Conservation (phyloP, 2,329 filamentous ascomycete genomes). For the Hirsutella minnesotensis region DNA sequence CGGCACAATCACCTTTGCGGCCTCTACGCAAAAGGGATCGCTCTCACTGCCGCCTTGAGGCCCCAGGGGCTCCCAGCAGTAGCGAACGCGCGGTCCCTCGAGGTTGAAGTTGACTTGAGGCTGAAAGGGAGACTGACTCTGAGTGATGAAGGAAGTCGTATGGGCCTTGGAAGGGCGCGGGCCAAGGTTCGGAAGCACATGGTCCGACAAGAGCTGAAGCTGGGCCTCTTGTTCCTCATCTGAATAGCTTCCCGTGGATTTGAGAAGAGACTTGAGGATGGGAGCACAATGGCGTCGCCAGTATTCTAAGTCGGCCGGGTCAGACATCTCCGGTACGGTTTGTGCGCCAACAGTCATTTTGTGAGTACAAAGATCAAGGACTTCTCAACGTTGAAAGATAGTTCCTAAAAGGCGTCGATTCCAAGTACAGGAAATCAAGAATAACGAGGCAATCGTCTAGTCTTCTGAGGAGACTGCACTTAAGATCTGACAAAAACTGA, state of each 20-base stretch:
- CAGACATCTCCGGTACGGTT: neutral
- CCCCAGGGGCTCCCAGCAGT: slow-evolving; percentile 7
- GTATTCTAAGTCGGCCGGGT: slow-evolving; percentile 1
- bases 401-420: too few species aligned
- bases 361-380: too few species aligned
- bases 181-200: slow-evolving; percentile 6
- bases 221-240: slow-evolving; percentile 3
- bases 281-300: slow-evolving; percentile 3
- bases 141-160: slow-evolving; percentile 3
- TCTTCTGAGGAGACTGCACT: too few species aligned
- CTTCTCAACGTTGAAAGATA: too few species aligned
- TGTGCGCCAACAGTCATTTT: neutral
- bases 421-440: too few species aligned
- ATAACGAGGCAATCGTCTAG: too few species aligned
- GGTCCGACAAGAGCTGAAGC: slow-evolving; percentile 1
- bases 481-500: too few species aligned
- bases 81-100: slow-evolving; percentile 2
- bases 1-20: slow-evolving; percentile 1
- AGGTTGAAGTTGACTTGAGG: slow-evolving; percentile 4
- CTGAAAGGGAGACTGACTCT: slow-evolving; percentile 5
- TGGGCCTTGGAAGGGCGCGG: slow-evolving; percentile 4
- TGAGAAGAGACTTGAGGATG: slow-evolving; percentile 3
- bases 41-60: slow-evolving; percentile 1
- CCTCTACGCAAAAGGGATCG: slow-evolving; percentile 6
- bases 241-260: slow-evolving; percentile 4